Evolutionary conservation across 1,139 yeast species (phyloP), one percentile per base, ranked within the genome.

Genomic region (Debaryomyces sp.): DNA sequence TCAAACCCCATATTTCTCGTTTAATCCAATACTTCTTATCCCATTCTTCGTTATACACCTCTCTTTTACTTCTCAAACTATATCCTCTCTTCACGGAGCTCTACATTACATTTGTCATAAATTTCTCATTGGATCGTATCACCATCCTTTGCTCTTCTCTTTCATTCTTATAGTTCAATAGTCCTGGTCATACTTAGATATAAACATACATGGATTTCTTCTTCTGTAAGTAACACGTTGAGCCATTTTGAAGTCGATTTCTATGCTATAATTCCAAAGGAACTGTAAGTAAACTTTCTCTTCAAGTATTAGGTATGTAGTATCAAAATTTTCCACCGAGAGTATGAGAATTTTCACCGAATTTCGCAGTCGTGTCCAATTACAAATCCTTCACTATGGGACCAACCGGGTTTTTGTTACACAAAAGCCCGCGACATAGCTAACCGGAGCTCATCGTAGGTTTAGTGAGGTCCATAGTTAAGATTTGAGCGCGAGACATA

Each of bases 201-300:
- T 37, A 43, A 43, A 46, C 49, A 46, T 46, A 46, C 49, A 75
- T 68, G 80, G 79, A 67, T 74, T 75, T 71, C 78, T 73, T 74
- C 79, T 75, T 75, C 80, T 75, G 73, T 71, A 75, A 61, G 80
- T 75, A 66, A 75, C 77, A 71, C 80, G 77, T 72, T 75, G 78
- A 68, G 79, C 80, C 80, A 75, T 75, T 58, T 53, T 59, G 35
- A 33, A 43, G 43, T 41, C 36, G 36, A 30, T 39, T 30, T 41
- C 43, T 41, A 41, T 41, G 43, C 43, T 41, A 29, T 30, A 30
- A 41, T 41, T 41, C 43, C 43, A 41, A 23, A 41, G 43, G 43
- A 41, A 41, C 43, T 27, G 43, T 30, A 27, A 30, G 18, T 41
- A 18, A 41, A 29, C 36, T 41, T 41, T 30, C 36, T 41, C 13